Evolutionary conservation across 2,329 filamentous ascomycete genomes (phyloP), one percentile per base, ranked within the genome.

Genomic region (Acephala macrosclerotiorum): DNA sequence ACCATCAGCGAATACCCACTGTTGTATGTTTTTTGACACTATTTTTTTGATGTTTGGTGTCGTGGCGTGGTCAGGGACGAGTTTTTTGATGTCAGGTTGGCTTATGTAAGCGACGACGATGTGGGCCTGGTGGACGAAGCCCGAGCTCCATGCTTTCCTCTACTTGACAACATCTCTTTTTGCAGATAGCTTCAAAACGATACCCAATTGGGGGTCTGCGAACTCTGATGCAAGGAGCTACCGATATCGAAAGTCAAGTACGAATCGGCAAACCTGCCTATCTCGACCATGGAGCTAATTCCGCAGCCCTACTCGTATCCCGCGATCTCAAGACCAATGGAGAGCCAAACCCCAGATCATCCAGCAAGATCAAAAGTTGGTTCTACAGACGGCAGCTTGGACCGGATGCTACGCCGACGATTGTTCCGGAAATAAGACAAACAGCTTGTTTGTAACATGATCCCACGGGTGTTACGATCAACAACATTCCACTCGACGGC

Each of bases 401-500:
- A 6, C 12, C n/a, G n/a, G 14, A 18, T 42, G 1, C n/a, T 18
- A 16, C 11, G 40, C n/a, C 8, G 11, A 42, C 40, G 40, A 18
- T 42, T 14, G 3, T 12, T 14, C 38, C 38, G 12, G 38, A 42
- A 42, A 42, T 16, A n/a, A 42, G 5, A n/a, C 12, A 14, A 3
- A 42, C 12, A 42, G 20, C 45, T 49, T 29, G 9, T 22, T 29
- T 14, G 14, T 26, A 53, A 29, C 49, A 25, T 53, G 49, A 29
- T 53, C 49, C 14, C 7, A 26, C 20, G n/a, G 45, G 40, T 2
- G 6, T n/a, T 29, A 11, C 7, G 25, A 53, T 33, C 49, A 53
- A 18, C 26, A 18, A 53, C 49, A 53, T 53, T 9, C 49, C 49
- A 53, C 49, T 53, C 26, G 11, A 53, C 49, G 49, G 45, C 51